A percentile compares a stretch with the other conserved stretches of the same genome.
Conservation (phyloP, 352 stramenopile genomes). For the Phytopythium boreale region DNA sequence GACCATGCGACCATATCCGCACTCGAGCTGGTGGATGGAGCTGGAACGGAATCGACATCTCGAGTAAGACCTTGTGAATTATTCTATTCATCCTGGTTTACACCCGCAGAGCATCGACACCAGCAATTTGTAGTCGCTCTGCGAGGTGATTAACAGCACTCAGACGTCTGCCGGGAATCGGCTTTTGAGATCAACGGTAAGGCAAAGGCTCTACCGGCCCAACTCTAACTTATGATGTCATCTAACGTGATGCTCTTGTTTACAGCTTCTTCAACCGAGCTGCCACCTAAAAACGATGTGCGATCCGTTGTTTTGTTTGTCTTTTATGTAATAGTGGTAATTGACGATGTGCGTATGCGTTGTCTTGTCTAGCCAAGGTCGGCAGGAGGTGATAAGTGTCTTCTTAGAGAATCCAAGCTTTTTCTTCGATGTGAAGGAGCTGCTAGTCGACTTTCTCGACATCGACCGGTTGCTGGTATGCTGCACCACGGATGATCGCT, state of each 20-base stretch:
- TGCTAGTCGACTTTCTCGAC: constrained; percentile 66
- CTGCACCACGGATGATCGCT: neutral
- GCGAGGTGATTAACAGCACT: constrained; percentile 74
- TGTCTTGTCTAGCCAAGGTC: constrained; percentile 36
- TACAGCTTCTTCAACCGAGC: constrained; percentile 73
- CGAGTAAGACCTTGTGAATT: constrained; percentile 19
- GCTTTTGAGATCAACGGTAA: constrained; percentile 73
- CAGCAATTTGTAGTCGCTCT: constrained; percentile 49
- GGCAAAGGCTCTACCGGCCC: neutral
- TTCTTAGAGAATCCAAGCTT: constrained; percentile 78
- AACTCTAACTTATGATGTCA: neutral
- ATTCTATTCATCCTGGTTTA: neutral
- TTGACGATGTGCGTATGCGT: neutral
- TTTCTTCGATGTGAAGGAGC: constrained; percentile 81
- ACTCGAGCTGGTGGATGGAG: constrained; percentile 65
- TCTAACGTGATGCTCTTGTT: neutral
- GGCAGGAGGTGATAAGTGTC: constrained; percentile 67
- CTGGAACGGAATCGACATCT: constrained; percentile 39
- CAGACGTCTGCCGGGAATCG: constrained; percentile 75
- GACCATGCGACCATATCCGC: constrained; percentile 76
- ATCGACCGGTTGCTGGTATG: constrained; percentile 72
- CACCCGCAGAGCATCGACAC: neutral
- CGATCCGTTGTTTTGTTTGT: neutral
- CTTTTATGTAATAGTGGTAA: neutral
- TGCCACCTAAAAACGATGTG: constrained; percentile 84